Base-by-base conservation (phyloP, 257 asterid genomes). In the Nicotiana benthamiana region DNA sequence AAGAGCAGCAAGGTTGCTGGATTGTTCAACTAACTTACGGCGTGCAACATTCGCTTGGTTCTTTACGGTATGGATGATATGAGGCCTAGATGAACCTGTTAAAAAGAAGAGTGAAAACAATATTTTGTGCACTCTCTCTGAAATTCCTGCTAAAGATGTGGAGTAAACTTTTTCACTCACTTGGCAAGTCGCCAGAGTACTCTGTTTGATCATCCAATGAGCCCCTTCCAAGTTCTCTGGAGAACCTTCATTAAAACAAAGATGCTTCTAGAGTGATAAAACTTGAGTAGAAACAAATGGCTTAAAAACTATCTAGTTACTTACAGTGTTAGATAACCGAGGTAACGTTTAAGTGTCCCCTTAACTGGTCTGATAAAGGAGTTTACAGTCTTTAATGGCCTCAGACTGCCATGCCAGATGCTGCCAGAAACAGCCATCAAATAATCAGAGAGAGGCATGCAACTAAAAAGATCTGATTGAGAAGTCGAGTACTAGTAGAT, bases 1-100 rank as follows among this genome's bases (percentile, higher is more conserved):
- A 67, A 68, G 13, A 75, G 97, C 97, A 32, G 84, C 85, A 67
- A 92, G 88, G 81, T 95, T 93, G 75, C 83, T 86, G 3, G 90
- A 85, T 65, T 88, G 85, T 80, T 92, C 97, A 15, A 72, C 88
- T 79, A 93, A 85, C 52, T 70, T 80, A 7, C 97, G 97, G 20
- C 93, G 96, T 51, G 85, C 59, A 75, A 60, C 67, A 24, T 60
- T 87, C 52, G 30, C 84, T 52, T 30, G 70, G 36, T 84, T 82
- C 65, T 82, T 81, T 30, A 72, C 81, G 32, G 86, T 83, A 83
- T 65, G 60, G 79, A 66, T 64, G 65, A 86, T 76, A 77, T 80
- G 76, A 24, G 88, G 81, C 77, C 84, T 79, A 9, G 86, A 79
- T 34, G 87, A 72, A 88, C 90, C 93, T 88, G 77, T 34, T 72